These are phyloP conservation scores for Staphylotrichum tortipilum DNA, from an alignment of 495 filamentous ascomycete species.

Conservation along the genomic window DNA sequence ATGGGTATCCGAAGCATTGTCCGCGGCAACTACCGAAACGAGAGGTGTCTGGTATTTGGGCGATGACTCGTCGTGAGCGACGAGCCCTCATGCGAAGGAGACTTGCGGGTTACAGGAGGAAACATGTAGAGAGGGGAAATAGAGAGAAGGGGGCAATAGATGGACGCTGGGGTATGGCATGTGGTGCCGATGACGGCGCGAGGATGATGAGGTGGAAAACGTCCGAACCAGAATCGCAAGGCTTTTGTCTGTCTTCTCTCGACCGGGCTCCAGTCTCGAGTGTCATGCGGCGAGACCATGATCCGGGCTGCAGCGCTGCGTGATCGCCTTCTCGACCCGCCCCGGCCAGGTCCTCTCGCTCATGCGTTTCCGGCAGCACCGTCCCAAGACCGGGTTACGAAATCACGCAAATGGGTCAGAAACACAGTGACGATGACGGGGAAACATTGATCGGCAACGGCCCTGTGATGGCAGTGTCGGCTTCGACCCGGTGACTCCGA, in stretches of 20 bases:
- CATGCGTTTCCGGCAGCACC: neutral
- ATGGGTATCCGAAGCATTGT: neutral
- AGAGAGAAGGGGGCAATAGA: too few species aligned
- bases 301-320: constrained; percentile 12
- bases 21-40: neutral
- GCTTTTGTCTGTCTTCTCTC: too few species aligned
- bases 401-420: too few species aligned
- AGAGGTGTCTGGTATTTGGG: neutral
- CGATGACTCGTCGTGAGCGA: neutral
- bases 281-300: constrained; percentile 6
- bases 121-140: neutral
- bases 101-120: neutral
- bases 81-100: neutral
- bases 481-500: too few species aligned
- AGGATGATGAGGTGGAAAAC: neutral
- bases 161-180: too few species aligned
- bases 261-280: too few species aligned
- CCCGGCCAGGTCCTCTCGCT: constrained; percentile 7
- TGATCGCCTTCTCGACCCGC: constrained; percentile 14
- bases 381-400: neutral
- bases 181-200: too few species aligned
- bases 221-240: neutral
- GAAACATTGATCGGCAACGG: too few species aligned
- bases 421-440: too few species aligned
- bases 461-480: too few species aligned